Evolutionary conservation across 2,329 filamentous ascomycete genomes (phyloP).

Genomic region (Ceratocystis lukuohia): DNA sequence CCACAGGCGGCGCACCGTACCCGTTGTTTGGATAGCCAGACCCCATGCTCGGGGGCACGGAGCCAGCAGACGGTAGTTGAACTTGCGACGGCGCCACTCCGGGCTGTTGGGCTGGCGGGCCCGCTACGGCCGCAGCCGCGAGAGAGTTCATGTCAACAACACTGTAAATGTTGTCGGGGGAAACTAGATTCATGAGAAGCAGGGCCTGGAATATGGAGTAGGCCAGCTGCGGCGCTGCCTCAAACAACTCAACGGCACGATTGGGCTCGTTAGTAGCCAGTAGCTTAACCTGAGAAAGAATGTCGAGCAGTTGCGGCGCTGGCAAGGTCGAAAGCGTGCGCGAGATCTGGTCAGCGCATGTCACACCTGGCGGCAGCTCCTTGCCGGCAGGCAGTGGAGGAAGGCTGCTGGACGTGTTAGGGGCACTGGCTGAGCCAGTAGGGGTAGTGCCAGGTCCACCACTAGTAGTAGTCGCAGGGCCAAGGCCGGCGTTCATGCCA

Average conservation of each 20-base stretch:
- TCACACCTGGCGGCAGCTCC: conserved; percentile 70
- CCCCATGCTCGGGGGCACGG: neutral
- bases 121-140: conserved; percentile 28
- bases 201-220: conserved; percentile 94
- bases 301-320: conserved; percentile 78
- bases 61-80: neutral
- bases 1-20: conserved; percentile 27
- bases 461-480: conserved; percentile 26
- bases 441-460: conserved; percentile 24
- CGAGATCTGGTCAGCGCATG: conserved; percentile 80
- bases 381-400: conserved; percentile 74
- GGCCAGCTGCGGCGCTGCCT: conserved; percentile 79
- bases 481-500: conserved; percentile 13
- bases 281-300: conserved; percentile 86
- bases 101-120: conserved; percentile 24
- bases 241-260: conserved; percentile 72
- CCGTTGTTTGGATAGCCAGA: conserved; percentile 25
- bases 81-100: conserved; percentile 23
- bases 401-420: conserved; percentile 39
- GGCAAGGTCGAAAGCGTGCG: conserved; percentile 78
- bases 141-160: conserved; percentile 52
- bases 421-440: conserved; percentile 24
- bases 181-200: conserved; percentile 83
- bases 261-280: conserved; percentile 69
- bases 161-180: conserved; percentile 65